Conservation (phyloP, 306 rosid genomes). For the Castanea crenata region DNA sequence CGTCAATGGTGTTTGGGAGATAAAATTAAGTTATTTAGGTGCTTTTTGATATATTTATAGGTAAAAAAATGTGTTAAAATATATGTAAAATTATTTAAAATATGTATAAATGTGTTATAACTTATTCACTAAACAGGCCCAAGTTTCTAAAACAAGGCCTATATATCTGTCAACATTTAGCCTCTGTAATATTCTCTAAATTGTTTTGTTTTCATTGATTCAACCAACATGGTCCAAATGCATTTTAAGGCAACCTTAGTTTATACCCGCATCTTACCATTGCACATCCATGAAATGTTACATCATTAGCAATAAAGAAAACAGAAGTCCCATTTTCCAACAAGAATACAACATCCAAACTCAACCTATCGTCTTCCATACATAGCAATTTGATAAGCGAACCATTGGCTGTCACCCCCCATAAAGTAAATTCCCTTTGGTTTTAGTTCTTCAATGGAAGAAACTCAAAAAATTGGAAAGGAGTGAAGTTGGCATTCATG, state of each 20-base stretch:
- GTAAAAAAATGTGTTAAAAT: too few species aligned
- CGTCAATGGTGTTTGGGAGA: neutral
- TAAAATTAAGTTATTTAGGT: too few species aligned
- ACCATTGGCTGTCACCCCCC: too few species aligned
- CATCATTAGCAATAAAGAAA: conserved; percentile 32
- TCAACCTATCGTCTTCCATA: neutral
- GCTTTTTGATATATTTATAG: too few species aligned
- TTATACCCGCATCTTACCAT: conserved; percentile 33
- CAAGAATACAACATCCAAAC: conserved; percentile 26
- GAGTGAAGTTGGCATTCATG: conserved; percentile 38
- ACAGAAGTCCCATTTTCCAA: conserved; percentile 31
- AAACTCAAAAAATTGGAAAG: conserved; percentile 69
- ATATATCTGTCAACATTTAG: conserved; percentile 6
- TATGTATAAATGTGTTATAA: too few species aligned
- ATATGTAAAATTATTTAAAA: too few species aligned
- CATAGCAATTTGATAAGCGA: neutral
- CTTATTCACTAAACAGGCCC: too few species aligned
- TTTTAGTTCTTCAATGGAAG: conserved; percentile 63
- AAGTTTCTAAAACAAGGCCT: conserved; percentile 44
- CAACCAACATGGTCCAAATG: conserved; percentile 67
- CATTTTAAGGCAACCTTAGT: conserved; percentile 58
- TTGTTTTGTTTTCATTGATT: conserved; percentile 29
- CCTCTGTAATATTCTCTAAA: conserved; percentile 22
- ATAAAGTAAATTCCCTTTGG: too few species aligned
- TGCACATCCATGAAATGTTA: conserved; percentile 47